A percentile compares a stretch with the other conserved stretches of the same genome.
Evolutionary conservation across 2,329 filamentous ascomycete species (phyloP).

Genomic region (Coniochaeta ligniaria): DNA sequence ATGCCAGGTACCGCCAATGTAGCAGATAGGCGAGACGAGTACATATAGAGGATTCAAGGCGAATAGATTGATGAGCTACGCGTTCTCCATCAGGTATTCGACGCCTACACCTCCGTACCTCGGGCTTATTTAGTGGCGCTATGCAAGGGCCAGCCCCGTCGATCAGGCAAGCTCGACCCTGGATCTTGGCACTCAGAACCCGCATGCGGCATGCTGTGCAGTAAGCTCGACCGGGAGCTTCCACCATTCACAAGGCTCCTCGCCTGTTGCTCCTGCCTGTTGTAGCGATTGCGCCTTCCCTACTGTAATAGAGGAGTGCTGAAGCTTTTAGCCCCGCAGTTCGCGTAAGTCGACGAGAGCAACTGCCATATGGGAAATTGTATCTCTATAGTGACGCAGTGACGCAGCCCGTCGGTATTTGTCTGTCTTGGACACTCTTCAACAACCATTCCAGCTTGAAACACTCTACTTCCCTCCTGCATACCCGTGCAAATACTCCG

Average conservation of each 20-base stretch:
- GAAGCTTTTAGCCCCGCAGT: neutral
- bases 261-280: no score
- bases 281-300: no score
- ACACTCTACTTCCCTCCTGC: neutral
- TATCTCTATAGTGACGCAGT: neutral
- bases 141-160: neutral
- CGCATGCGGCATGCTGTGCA: no score
- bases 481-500: constrained; percentile 1
- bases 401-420: neutral
- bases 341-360: neutral
- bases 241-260: neutral
- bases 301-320: no score
- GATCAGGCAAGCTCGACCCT: neutral
- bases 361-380: neutral
- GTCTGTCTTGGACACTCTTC: neutral
- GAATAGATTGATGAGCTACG: neutral
- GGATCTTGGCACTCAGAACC: no score
- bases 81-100: neutral
- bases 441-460: neutral
- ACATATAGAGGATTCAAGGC: neutral
- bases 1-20: neutral
- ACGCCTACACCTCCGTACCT: neutral
- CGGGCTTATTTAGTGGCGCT: neutral
- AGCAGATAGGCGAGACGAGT: neutral
- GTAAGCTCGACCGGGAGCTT: no score